Percentiles rank a stretch among this genome's conserved stretches.
Evolutionary conservation across 352 stramenopile genomes (phyloP).

Genomic region (Phytophthora citrophthora): DNA sequence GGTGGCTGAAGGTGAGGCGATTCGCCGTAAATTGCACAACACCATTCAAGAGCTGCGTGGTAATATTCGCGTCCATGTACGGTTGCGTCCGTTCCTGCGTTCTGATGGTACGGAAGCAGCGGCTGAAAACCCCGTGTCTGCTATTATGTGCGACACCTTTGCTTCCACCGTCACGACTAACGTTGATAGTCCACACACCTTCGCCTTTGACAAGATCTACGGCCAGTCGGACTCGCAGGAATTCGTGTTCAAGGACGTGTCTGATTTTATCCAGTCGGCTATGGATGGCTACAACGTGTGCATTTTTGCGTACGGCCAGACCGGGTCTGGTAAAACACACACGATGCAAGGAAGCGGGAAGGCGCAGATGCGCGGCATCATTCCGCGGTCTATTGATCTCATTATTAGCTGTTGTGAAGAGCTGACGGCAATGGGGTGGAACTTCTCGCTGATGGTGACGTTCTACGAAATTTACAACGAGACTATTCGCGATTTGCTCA

Average conservation of each 20-base stretch:
- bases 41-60: constrained; percentile 99
- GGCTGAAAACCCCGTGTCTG: constrained; percentile 52
- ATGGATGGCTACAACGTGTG: constrained; percentile 99
- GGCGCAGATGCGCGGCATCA: constrained; percentile 97
- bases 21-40: constrained; percentile 98
- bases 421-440: constrained; percentile 90
- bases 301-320: constrained; percentile 99
- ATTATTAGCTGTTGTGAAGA: constrained; percentile 84
- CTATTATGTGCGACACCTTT: constrained; percentile 74
- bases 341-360: constrained; percentile 99
- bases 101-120: constrained; percentile 74
- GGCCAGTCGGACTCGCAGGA: constrained; percentile 95
- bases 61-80: constrained; percentile 98
- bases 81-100: constrained; percentile 92
- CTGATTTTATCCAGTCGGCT: constrained; percentile 90
- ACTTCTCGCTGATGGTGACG: constrained; percentile 96
- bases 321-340: constrained; percentile 97
- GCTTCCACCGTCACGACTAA: constrained; percentile 77
- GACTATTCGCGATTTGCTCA: constrained; percentile 97
- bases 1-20: constrained; percentile 63
- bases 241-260: constrained; percentile 93
- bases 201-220: constrained; percentile 99
- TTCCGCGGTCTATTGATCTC: constrained; percentile 96
- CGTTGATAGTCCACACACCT: constrained; percentile 83
- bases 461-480: constrained; percentile 99